These are phyloP conservation scores for Penicillium flavigenum DNA, from an alignment of 495 filamentous ascomycete genomes.

Conservation along the genomic window DNA sequence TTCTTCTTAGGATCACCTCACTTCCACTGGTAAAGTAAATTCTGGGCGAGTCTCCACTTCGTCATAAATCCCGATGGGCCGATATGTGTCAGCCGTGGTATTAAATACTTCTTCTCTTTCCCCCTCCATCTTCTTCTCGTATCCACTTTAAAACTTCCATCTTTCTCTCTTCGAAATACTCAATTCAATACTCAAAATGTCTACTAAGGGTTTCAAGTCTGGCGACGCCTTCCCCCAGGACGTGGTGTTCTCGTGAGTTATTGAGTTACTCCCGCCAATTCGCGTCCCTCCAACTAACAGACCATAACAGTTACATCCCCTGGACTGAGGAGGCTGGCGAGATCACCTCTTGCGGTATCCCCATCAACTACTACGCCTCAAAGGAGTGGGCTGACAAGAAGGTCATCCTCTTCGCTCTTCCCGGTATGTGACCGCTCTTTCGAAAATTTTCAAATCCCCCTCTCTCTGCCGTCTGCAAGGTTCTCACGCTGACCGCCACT, in stretches of 20 bases:
- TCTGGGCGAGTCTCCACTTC: slow-evolving; percentile 11
- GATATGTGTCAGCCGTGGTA: slow-evolving; percentile 32
- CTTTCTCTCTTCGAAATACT: background rate
- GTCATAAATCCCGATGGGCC: slow-evolving; percentile 35
- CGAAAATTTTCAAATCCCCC: background rate
- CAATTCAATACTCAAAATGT: slow-evolving; percentile 13
- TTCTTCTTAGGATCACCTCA: slow-evolving; percentile 46
- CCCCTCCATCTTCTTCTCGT: slow-evolving; percentile 17
- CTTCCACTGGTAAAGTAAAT: background rate
- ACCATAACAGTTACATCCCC: slow-evolving; percentile 60
- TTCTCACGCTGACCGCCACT: slow-evolving; percentile 24
- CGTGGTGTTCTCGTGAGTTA: slow-evolving; percentile 69
- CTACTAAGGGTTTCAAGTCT: slow-evolving; percentile 61
- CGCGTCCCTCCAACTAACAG: slow-evolving; percentile 3
- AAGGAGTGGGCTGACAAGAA: slow-evolving; percentile 87
- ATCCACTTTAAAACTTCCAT: slow-evolving; percentile 11
- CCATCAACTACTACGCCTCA: slow-evolving; percentile 77
- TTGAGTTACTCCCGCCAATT: slow-evolving; percentile 11
- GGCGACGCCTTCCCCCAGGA: slow-evolving; percentile 81
- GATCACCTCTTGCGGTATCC: slow-evolving; percentile 74
- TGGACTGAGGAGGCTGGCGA: slow-evolving; percentile 61
- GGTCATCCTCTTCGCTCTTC: slow-evolving; percentile 85
- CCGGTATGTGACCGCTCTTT: slow-evolving; percentile 53
- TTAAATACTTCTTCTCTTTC: slow-evolving; percentile 17
- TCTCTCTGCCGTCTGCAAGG: slow-evolving; percentile 15